Evolutionary conservation across 2,329 filamentous ascomycete genomes (phyloP).

Genomic region (Paecilomyces niveus): DNA sequence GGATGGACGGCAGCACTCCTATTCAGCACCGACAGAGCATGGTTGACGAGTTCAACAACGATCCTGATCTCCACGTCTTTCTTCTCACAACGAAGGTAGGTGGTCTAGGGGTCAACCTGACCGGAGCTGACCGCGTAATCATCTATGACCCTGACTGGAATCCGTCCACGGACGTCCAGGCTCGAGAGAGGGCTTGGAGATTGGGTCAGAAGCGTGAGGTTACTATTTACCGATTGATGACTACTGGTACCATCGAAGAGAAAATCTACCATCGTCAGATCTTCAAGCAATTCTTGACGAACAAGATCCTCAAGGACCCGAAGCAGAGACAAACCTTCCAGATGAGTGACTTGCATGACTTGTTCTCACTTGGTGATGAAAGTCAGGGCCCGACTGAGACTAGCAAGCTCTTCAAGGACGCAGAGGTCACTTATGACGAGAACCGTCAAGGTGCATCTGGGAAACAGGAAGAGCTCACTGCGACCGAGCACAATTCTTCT

Average conservation of each 20-base stretch:
- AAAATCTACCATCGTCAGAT: slow-evolving; percentile 99
- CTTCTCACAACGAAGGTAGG: slow-evolving; percentile 93
- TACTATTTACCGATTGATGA: slow-evolving; percentile 96
- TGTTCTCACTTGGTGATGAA: slow-evolving; percentile 71
- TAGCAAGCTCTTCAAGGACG: slow-evolving; percentile 78
- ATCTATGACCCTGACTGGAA: slow-evolving; percentile 99
- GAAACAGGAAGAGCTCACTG: background rate
- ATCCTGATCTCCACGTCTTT: slow-evolving; percentile 75
- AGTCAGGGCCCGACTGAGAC: slow-evolving; percentile 71
- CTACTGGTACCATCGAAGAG: slow-evolving; percentile 93
- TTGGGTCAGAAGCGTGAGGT: slow-evolving; percentile 92
- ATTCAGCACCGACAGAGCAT: slow-evolving; percentile 83
- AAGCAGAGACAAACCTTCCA: slow-evolving; percentile 91
- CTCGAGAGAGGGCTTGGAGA: slow-evolving; percentile 90
- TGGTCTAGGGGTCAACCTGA: slow-evolving; percentile 87
- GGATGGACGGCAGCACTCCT: slow-evolving; percentile 90
- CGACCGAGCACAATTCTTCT: background rate
- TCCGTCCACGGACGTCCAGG: slow-evolving; percentile 91
- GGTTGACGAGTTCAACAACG: slow-evolving; percentile 87
- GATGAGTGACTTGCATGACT: slow-evolving; percentile 79
- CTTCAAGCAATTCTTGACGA: slow-evolving; percentile 95
- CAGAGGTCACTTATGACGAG: slow-evolving; percentile 61
- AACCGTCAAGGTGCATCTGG: slow-evolving; percentile 13
- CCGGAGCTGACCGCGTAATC: slow-evolving; percentile 89
- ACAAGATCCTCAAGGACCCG: slow-evolving; percentile 90